A percentile compares a stretch with the other conserved stretches of the same genome.
Evolutionary conservation across 257 asterid genomes (phyloP).

Genomic region (Nicotiana attenuata): DNA sequence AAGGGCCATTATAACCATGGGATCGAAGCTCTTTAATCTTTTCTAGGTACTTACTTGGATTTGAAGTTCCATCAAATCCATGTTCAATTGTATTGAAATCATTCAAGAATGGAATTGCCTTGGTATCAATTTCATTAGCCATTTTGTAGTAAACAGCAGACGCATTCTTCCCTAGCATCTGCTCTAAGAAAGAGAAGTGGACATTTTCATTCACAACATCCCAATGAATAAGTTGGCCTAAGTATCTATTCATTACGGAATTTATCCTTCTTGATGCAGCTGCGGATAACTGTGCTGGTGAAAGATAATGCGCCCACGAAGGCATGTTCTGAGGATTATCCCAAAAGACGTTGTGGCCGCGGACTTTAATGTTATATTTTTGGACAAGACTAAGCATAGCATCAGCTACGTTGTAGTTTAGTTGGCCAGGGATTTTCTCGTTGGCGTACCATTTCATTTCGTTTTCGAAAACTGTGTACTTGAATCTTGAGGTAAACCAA

Average conservation of each 20-base stretch:
- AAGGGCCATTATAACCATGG: constrained; percentile 30
- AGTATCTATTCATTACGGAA: constrained; percentile 36
- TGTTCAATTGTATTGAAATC: constrained; percentile 62
- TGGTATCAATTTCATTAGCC: constrained; percentile 34
- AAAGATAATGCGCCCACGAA: constrained; percentile 37
- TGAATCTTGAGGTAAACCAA: constrained; percentile 61
- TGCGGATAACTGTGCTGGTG: constrained; percentile 17
- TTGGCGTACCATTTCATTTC: constrained; percentile 65
- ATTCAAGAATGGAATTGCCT: constrained; percentile 44
- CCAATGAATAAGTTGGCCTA: constrained; percentile 50
- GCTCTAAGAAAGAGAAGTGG: constrained; percentile 42
- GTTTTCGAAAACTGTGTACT: constrained; percentile 53
- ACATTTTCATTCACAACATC: constrained; percentile 66
- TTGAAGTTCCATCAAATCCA: constrained; percentile 24
- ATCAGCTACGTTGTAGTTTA: constrained; percentile 41
- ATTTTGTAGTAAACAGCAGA: constrained; percentile 27
- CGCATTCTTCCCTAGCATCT: constrained; percentile 32
- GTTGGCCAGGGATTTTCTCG: constrained; percentile 23
- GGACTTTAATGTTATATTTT: constrained; percentile 21
- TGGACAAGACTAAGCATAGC: constrained; percentile 29
- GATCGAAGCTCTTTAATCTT: constrained; percentile 37
- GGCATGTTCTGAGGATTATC: constrained; percentile 36
- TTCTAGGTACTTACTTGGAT: constrained; percentile 34
- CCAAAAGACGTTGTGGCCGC: constrained; percentile 85
- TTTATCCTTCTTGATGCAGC: constrained; percentile 26